Percentiles rank a stretch among this genome's conserved stretches.
These are phyloP conservation scores for Fusarium sororula DNA, from an alignment of 2,329 filamentous ascomycete genomes.

Conservation along the genomic window DNA sequence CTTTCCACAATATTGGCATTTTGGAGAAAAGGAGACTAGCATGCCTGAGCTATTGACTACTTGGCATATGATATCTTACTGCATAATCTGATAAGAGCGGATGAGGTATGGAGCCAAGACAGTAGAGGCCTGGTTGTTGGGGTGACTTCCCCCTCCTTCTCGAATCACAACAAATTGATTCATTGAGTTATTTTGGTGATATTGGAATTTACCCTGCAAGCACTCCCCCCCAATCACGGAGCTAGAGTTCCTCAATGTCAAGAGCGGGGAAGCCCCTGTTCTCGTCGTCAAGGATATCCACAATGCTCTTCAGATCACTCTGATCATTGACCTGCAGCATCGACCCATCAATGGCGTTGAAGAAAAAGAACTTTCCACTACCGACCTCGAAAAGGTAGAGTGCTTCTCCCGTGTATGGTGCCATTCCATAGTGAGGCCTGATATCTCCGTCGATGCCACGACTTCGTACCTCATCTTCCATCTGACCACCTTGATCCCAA, in stretches of 20 bases:
- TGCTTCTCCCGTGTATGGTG: background rate
- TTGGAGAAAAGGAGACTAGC: background rate
- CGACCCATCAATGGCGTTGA: background rate
- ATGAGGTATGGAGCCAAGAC: fast-evolving
- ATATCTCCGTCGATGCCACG: background rate
- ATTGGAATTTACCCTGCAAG: fast-evolving
- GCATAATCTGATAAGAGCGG: background rate
- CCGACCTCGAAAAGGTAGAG: background rate
- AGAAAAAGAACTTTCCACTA: background rate
- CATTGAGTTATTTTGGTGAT: background rate
- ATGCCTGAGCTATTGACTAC: background rate
- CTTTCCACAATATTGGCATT: fast-evolving
- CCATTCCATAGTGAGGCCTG: background rate
- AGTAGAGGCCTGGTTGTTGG: background rate
- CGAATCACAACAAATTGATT: background rate
- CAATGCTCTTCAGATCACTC: background rate
- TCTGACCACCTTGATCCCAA: background rate
- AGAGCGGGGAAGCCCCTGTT: background rate
- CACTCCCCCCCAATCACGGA: fast-evolving
- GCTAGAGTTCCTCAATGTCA: background rate
- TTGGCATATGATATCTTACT: background rate
- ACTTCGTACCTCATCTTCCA: background rate
- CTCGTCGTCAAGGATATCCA: background rate
- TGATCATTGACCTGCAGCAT: background rate
- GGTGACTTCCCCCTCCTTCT: background rate